Evolutionary conservation across 2,329 filamentous ascomycete genomes (phyloP), one percentile per base, ranked within the genome.

Genomic region (Penicillium psychrosexuale): DNA sequence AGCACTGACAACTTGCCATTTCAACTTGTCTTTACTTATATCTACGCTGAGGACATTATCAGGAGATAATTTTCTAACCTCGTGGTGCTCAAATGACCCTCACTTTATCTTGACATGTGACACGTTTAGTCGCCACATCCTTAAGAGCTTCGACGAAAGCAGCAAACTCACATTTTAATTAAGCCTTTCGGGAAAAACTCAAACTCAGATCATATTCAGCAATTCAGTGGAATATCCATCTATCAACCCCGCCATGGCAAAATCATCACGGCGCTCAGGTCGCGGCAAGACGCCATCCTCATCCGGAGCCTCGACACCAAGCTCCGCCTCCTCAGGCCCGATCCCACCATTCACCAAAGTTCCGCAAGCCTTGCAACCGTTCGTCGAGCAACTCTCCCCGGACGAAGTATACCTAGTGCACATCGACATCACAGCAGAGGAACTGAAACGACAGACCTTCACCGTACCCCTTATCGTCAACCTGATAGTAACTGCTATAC

Each of bases 361-460:
- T 0, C 84, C 89, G 0, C 71, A 82, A 46, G 78, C 80, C 31
- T 82, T 96, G 51, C 66, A 80, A 47, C 81, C 85, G 11, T 87
- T 96, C 69, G 80, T 89, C 67, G 76, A 82, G 34, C 81, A 79
- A 40, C 85, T 96, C 56, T 82, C 85, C 55, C 78, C 82, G 53
- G 76, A 82, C 53, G 84, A 90, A 72, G 82, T 96, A 69, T 96
- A 97, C 80, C 83, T 97, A 66, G 81, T 88, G 30, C 91, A 96
- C 77, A 79, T 96, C 73, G 92, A 97, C 78, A 77, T 75, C 57
- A 85, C 88, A 58, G 85, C 86, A 0, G 73, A 75, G 19, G 79
- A 80, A 28, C 84, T 92, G 75, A 97, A 97, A 76, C 84, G 84
- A 70, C 88, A 90, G 67, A 88, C 95, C 66, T 97, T 96, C 74